These are phyloP conservation scores for Fomitopsis palustris DNA, from an alignment of 1,284 basidiomycete species.

Conservation along the genomic window DNA sequence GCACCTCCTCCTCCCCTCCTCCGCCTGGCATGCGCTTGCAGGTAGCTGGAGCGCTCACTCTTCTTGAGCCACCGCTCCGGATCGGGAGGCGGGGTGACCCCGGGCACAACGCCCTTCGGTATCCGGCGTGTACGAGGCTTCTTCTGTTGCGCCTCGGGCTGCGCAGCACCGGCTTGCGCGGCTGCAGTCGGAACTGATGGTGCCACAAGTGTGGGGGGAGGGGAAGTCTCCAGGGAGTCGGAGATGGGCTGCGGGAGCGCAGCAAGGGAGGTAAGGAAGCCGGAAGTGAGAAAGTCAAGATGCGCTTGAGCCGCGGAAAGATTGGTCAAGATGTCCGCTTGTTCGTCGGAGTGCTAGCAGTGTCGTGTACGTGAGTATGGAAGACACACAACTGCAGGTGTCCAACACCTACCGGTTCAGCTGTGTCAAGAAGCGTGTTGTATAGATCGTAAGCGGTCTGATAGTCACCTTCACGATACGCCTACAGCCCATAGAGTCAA, in stretches of 20 bases:
- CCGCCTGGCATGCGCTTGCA: constrained; percentile 43
- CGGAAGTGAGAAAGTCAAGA: constrained; percentile 74
- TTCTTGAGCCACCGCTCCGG: constrained; percentile 84
- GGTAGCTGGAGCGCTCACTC: constrained; percentile 62
- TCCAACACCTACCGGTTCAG: constrained; percentile 55
- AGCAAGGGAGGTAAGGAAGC: constrained; percentile 63
- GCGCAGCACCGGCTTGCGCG: constrained; percentile 22
- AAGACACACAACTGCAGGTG: not conserved
- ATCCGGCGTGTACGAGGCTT: constrained; percentile 63
- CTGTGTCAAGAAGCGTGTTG: constrained; percentile 72
- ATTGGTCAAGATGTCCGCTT: constrained; percentile 82
- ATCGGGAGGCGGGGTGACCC: constrained; percentile 73
- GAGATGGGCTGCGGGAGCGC: constrained; percentile 48
- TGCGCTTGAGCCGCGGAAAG: constrained; percentile 75
- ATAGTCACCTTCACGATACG: constrained; percentile 75
- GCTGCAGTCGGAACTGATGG: constrained; percentile 33
- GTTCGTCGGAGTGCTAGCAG: constrained; percentile 75
- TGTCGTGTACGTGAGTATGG: not conserved
- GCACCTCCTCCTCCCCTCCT: constrained; percentile 56
- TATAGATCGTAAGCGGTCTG: constrained; percentile 71
- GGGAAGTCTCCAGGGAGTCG: constrained; percentile 54
- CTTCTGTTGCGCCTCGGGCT: constrained; percentile 22
- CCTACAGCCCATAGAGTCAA: constrained; percentile 7
- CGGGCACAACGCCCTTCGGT: constrained; percentile 66
- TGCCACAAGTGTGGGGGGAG: constrained; percentile 40